Evolutionary conservation across 2,329 filamentous ascomycete species (phyloP), one percentile per base, ranked within the genome.

Genomic region (Clonostachys sp.): DNA sequence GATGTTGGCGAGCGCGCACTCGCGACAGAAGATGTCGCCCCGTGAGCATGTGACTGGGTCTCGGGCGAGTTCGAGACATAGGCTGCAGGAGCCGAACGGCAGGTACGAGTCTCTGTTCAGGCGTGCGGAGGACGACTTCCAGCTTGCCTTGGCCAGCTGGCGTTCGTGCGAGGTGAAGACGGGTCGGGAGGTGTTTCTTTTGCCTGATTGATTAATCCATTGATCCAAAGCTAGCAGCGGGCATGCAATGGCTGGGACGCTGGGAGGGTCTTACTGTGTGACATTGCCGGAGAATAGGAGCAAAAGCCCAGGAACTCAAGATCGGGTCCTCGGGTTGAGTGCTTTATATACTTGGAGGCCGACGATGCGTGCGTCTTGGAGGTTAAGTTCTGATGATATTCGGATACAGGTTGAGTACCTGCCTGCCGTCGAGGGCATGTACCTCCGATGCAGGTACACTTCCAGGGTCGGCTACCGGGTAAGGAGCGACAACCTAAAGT

Each of bases 121-220:
- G 45, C 90, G 87, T n/a, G 91, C 90, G 45, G 86, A 83, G 55
- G 86, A 88, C 9, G 86, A 82, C 56, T 86, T 83, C 91, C 94
- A 97, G 56, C 84, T 83, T 16, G 81, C 80, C 60, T 91, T 89
- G 50, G 95, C 86, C 44, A 92, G 80, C 45, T 81, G 80, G 55
- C 94, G 86, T 71, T 97, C 94, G 70, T 96, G 84, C 20, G 90
- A 85, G 34, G 94, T 97, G 75, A 97, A 97, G 68, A 96, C 91
- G 40, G 91, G 85, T 41, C 92, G 84, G 41, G 89, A 92, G 41
- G 91, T 95, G 71, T 96, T 96, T 58, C 90, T 83, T 73, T 96
- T 95, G 62, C 81, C 81, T 84, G 55, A 30, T 4, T 30, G 24
- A 30, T 30, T 30, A 30, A 30, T 30, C 24, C 24, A 30, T 30